These are phyloP conservation scores for Alectoria sarmentosa DNA, from an alignment of 495 filamentous ascomycete species.

Conservation along the genomic window DNA sequence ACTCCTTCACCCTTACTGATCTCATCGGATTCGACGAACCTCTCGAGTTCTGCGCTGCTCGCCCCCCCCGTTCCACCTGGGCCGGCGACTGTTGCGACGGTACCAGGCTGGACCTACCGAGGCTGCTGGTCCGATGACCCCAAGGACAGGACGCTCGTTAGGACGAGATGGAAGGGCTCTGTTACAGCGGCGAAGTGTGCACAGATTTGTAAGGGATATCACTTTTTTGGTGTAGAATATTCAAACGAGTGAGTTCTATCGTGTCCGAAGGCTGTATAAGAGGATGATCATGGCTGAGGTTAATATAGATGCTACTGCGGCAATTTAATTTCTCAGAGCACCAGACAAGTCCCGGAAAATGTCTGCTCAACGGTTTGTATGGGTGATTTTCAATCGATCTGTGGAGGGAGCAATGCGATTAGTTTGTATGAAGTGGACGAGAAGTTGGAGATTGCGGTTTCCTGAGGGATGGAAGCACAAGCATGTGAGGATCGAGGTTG, in stretches of 20 bases:
- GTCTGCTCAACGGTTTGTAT: neutral
- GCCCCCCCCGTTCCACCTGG: neutral
- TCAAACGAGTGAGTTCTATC: neutral
- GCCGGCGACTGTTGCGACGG: neutral
- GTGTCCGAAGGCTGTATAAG: neutral
- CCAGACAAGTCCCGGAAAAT: neutral
- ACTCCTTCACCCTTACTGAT: neutral
- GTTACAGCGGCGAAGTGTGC: neutral
- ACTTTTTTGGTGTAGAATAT: neutral
- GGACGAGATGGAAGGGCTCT: neutral
- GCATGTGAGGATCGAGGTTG: neutral
- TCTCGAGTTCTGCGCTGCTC: no score
- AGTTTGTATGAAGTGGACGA: constrained; percentile 5
- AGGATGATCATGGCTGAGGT: neutral
- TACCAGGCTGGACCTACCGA: neutral
- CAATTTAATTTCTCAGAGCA: neutral
- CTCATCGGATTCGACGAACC: no score
- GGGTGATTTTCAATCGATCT: neutral
- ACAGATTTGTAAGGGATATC: neutral
- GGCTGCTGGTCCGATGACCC: neutral
- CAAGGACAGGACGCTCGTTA: neutral
- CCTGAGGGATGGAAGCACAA: neutral
- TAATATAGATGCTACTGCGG: neutral
- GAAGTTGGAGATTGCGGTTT: neutral
- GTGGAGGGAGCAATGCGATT: neutral